Conservation (phyloP, 2,329 filamentous ascomycete genomes). For the Aspergillus pseudotamarii region DNA sequence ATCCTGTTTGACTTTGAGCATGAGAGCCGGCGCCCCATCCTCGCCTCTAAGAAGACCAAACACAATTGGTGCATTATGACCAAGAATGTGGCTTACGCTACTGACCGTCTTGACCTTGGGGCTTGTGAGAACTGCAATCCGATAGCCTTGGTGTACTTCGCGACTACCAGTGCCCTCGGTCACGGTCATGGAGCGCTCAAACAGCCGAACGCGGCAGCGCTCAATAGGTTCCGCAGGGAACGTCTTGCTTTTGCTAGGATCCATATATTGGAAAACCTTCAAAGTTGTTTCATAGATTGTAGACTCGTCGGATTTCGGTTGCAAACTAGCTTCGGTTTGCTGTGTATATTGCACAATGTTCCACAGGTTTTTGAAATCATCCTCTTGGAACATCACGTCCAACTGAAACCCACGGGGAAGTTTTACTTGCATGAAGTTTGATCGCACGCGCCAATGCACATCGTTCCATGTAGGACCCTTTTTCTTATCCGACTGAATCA, state of each 20-base stretch:
- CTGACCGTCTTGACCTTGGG: constrained; percentile 76
- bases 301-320: constrained; percentile 69
- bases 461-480: constrained; percentile 78
- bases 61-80: constrained; percentile 68
- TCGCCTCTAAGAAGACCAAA: constrained; percentile 78
- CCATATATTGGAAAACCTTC: constrained; percentile 78
- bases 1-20: constrained; percentile 70
- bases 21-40: constrained; percentile 67
- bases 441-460: constrained; percentile 74
- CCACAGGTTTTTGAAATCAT: constrained; percentile 79
- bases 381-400: constrained; percentile 69
- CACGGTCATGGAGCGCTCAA: constrained; percentile 70
- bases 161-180: constrained; percentile 73
- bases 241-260: constrained; percentile 68
- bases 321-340: constrained; percentile 72
- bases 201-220: constrained; percentile 73
- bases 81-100: constrained; percentile 71
- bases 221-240: constrained; percentile 77
- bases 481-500: constrained; percentile 69
- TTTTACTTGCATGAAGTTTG: constrained; percentile 66
- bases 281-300: constrained; percentile 70
- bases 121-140: constrained; percentile 76
- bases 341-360: constrained; percentile 83
- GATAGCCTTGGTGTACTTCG: constrained; percentile 75
- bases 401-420: constrained; percentile 77